Base-by-base conservation (phyloP, 192 early-diverging fungal genomes). In the Coemansia sp. region DNA sequence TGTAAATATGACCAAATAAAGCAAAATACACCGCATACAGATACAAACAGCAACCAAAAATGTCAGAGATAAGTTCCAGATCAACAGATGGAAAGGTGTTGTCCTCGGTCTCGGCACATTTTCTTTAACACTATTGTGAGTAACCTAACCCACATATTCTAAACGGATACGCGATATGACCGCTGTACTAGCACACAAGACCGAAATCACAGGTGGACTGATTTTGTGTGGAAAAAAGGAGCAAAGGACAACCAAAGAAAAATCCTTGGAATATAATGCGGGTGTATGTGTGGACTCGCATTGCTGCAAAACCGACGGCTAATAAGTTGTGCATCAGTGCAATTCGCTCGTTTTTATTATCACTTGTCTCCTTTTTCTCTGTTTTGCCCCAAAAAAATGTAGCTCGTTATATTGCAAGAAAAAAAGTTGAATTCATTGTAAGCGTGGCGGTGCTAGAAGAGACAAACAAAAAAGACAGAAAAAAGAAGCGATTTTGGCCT, bases 401-500 rank as follows among this genome's bases (percentile, higher is more conserved):
- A 12, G 28, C 8, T 18, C 28, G 33, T 34, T 33, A 57, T 34
- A 34, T 28, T 28, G 28, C 55, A 34, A 57, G 34, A 57, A 57
- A 8, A 8, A 18, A 57, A 28, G 17, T 57, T 57, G 45, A 12
- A 48, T 57, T 20, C 55, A 57, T 57, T 57, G 55, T 57, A 57
- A 35, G 55, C 55, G 34, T 57, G 22, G 55, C 55, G 55, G 55
- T 17, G 55, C 17, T 57, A 6, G 55, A 35, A 57, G 32, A 57
- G 18, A 56, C 18, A 57, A 11, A 57, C 11, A 57, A 28, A 57
- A 34, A 33, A 8, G 12, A 34, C 32, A 57, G 11, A 57, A 57
- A 57, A 22, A 22, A 56, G 18, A 55, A 28, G 53, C 4, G 18
- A 15, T 48, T 48, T 48, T 48, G 45, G 28, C 22, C 11, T 20